These are phyloP conservation scores for Colletotrichum zoysiae DNA, from an alignment of 2,329 filamentous ascomycete genomes.

Conservation along the genomic window DNA sequence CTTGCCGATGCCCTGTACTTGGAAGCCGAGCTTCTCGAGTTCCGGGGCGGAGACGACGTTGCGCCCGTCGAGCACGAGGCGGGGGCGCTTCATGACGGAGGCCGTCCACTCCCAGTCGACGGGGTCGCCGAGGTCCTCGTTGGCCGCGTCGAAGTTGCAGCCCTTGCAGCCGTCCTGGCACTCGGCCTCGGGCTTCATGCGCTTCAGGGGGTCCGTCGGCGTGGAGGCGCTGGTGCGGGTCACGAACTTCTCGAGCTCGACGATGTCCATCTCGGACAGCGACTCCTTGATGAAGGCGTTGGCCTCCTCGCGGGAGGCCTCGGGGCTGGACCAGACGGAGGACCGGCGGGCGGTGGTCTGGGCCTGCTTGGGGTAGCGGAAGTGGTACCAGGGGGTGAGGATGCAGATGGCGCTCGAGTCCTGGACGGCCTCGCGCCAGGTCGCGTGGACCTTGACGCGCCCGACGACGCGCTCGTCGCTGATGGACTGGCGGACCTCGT, in stretches of 20 bases:
- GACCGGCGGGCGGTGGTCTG: constrained; percentile 40
- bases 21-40: constrained; percentile 52
- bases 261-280: constrained; percentile 48
- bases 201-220: constrained; percentile 59
- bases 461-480: constrained; percentile 68
- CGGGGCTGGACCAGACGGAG: constrained; percentile 35
- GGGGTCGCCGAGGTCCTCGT: constrained; percentile 55
- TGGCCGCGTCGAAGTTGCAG: constrained; percentile 52
- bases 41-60: constrained; percentile 41
- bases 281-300: constrained; percentile 39
- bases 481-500: constrained; percentile 62
- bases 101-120: constrained; percentile 62
- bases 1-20: constrained; percentile 55
- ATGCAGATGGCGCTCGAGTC: constrained; percentile 59
- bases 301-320: constrained; percentile 36
- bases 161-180: constrained; percentile 62
- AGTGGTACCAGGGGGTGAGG: constrained; percentile 66
- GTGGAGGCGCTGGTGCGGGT: constrained; percentile 49
- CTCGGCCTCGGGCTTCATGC: constrained; percentile 56
- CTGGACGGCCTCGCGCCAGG: constrained; percentile 45
- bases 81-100: constrained; percentile 42
- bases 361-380: constrained; percentile 52
- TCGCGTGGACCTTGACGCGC: constrained; percentile 67
- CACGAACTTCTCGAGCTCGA: constrained; percentile 46
- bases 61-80: constrained; percentile 43